Percentiles rank a stretch among this genome's conserved stretches.
phyloP scores from a whole-genome alignment of 2,329 filamentous ascomycete genomes.

The Huntiella savannae region DNA sequence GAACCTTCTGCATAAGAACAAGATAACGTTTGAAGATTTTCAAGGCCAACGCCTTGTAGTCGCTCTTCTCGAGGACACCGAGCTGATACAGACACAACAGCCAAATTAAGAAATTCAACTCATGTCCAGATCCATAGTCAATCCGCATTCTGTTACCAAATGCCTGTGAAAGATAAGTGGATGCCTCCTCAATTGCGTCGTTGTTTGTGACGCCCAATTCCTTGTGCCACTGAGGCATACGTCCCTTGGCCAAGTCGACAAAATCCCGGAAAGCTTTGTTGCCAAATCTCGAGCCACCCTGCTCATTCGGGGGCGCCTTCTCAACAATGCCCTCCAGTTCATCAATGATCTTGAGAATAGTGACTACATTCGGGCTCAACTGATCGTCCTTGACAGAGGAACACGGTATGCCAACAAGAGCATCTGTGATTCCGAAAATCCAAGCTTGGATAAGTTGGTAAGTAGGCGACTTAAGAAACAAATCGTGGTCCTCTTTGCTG shows the following conservation, averaged over 20 bases:
- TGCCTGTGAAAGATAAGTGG: slow-evolving; percentile 61
- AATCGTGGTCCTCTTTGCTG: slow-evolving; percentile 56
- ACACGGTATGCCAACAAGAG: slow-evolving; percentile 51
- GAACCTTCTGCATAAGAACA: slow-evolving; percentile 66
- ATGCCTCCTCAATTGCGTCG: slow-evolving; percentile 47
- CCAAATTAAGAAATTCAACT: slow-evolving; percentile 95
- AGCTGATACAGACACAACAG: slow-evolving; percentile 83
- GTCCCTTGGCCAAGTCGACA: slow-evolving; percentile 46
- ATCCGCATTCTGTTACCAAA: slow-evolving; percentile 77
- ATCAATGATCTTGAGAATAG: slow-evolving; percentile 51
- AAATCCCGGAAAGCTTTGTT: slow-evolving; percentile 81
- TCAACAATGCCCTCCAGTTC: slow-evolving; percentile 47
- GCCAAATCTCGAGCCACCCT: slow-evolving; percentile 77
- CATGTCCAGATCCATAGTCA: slow-evolving; percentile 93
- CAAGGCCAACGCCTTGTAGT: slow-evolving; percentile 59
- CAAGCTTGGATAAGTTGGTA: slow-evolving; percentile 64
- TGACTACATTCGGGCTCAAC: slow-evolving; percentile 39
- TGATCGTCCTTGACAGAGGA: slow-evolving; percentile 38
- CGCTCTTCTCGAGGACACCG: slow-evolving; percentile 37
- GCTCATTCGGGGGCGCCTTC: slow-evolving; percentile 61
- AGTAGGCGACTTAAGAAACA: slow-evolving; percentile 62
- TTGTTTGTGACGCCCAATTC: slow-evolving; percentile 32
- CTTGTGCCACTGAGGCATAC: slow-evolving; percentile 42
- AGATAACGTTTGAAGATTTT: slow-evolving; percentile 70
- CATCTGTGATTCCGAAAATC: slow-evolving; percentile 70